These are phyloP conservation scores for Amanita brunnescens DNA, from an alignment of 768 basidiomycete species.

Conservation along the genomic window DNA sequence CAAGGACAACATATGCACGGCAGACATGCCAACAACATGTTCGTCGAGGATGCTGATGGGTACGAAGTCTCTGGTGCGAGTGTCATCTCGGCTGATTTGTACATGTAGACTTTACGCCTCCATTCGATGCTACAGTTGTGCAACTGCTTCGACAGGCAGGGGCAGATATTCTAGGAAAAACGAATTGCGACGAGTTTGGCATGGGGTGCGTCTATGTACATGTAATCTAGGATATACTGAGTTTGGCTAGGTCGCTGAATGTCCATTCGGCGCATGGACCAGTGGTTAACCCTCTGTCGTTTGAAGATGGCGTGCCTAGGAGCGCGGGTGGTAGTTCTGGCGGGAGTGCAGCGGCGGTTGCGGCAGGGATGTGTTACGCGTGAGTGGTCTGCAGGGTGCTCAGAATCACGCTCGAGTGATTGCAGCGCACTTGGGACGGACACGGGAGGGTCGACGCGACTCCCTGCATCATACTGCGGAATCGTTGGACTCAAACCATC, in stretches of 20 bases:
- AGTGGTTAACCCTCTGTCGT: conserved; percentile 65
- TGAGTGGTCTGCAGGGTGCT: conserved; percentile 31
- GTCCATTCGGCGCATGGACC: conserved; percentile 65
- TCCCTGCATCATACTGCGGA: conserved; percentile 93
- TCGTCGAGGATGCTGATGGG: conserved; percentile 69
- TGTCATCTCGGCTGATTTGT: background rate
- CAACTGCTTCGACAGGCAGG: conserved; percentile 48
- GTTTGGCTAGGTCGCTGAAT: conserved; percentile 59
- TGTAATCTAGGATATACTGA: background rate
- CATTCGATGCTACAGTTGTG: conserved; percentile 86
- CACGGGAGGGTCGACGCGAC: conserved; percentile 88
- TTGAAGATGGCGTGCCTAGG: conserved; percentile 20
- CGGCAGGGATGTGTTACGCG: conserved; percentile 77
- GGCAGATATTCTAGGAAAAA: conserved; percentile 75
- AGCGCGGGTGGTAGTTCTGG: conserved; percentile 93
- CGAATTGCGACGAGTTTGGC: conserved; percentile 96
- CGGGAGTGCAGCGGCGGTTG: conserved; percentile 91
- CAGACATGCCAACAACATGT: conserved; percentile 56
- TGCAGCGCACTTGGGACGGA: conserved; percentile 85
- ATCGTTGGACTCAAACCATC: conserved; percentile 91
- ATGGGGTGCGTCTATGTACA: conserved; percentile 66
- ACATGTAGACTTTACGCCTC: conserved; percentile 57
- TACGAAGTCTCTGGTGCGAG: conserved; percentile 15
- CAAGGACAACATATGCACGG: conserved; percentile 84
- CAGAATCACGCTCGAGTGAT: background rate